phyloP scores from a whole-genome alignment of 495 filamentous ascomycete genomes.

The Halenospora varia region DNA sequence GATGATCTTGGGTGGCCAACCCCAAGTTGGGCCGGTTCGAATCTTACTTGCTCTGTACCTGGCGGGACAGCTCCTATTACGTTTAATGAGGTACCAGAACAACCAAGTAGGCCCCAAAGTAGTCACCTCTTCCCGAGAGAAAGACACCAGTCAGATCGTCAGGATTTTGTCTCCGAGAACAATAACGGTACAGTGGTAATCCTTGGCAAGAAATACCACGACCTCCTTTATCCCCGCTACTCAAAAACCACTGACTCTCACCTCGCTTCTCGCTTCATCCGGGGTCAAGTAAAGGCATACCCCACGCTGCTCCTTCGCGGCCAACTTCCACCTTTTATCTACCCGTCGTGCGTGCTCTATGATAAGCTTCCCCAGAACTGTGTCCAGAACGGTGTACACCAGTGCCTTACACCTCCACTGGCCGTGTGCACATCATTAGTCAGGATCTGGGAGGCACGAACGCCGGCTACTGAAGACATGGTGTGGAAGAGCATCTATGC shows the following conservation, averaged over 20 bases:
- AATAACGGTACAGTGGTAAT: background rate
- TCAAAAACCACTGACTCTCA: background rate
- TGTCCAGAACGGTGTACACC: constrained; percentile 6
- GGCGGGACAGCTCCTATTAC: background rate
- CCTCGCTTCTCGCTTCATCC: constrained; percentile 5
- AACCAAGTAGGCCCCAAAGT: constrained; percentile 2
- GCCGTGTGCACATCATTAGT: constrained; percentile 4
- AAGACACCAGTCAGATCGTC: background rate
- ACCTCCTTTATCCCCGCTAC: background rate
- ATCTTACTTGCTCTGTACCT: background rate
- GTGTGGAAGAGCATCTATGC: constrained; percentile 2
- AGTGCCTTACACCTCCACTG: constrained; percentile 9
- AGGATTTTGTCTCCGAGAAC: background rate
- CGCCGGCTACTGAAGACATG: background rate
- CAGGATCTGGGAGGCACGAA: background rate
- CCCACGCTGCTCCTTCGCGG: constrained; percentile 8
- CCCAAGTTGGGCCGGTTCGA: background rate
- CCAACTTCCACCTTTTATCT: constrained; percentile 15
- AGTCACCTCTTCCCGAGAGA: constrained; percentile 1
- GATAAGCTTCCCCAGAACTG: constrained; percentile 2
- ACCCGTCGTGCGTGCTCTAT: constrained; percentile 8
- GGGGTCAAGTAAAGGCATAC: constrained; percentile 10
- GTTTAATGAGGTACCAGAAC: background rate
- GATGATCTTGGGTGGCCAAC: background rate
- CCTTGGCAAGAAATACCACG: background rate